Conservation (phyloP, 2,329 filamentous ascomycete species). For the Cladosporium sp. region DNA sequence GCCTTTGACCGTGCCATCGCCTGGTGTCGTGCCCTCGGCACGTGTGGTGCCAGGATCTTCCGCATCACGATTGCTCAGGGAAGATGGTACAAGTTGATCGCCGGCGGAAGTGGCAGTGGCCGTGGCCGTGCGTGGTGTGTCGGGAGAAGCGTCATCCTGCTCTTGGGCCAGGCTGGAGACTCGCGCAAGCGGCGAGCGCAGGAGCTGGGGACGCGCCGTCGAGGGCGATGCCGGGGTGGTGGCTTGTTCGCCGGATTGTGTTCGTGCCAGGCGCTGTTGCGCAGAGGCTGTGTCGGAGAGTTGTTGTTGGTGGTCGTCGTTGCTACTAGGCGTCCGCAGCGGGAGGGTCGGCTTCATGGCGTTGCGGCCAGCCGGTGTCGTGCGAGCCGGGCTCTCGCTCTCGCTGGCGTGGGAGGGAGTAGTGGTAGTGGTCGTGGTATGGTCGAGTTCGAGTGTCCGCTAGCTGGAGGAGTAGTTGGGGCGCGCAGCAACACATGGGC, state of each 20-base stretch:
- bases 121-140: constrained; percentile 12
- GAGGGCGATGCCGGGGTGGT: neutral
- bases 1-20: constrained; percentile 18
- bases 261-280: constrained; percentile 1
- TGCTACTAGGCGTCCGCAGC: constrained; percentile 10
- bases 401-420: neutral
- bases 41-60: constrained; percentile 12
- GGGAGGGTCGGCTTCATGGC: constrained; percentile 20
- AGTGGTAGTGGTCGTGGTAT: neutral
- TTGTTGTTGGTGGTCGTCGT: constrained; percentile 5
- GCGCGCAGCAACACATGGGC: constrained; percentile 18
- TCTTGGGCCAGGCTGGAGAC: constrained; percentile 14
- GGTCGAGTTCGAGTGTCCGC: neutral
- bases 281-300: neutral
- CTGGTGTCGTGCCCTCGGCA: constrained; percentile 14
- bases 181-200: constrained; percentile 16
- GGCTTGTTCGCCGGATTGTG: constrained; percentile 1
- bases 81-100: neutral
- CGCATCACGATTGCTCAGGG: constrained; percentile 3
- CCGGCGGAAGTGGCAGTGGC: constrained; percentile 6
- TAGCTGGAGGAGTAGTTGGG: neutral
- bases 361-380: constrained; percentile 15
- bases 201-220: constrained; percentile 15
- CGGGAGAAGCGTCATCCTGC: constrained; percentile 2
- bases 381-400: constrained; percentile 7